phyloP scores from a whole-genome alignment of 306 rosid species.

The Malus fusca region DNA sequence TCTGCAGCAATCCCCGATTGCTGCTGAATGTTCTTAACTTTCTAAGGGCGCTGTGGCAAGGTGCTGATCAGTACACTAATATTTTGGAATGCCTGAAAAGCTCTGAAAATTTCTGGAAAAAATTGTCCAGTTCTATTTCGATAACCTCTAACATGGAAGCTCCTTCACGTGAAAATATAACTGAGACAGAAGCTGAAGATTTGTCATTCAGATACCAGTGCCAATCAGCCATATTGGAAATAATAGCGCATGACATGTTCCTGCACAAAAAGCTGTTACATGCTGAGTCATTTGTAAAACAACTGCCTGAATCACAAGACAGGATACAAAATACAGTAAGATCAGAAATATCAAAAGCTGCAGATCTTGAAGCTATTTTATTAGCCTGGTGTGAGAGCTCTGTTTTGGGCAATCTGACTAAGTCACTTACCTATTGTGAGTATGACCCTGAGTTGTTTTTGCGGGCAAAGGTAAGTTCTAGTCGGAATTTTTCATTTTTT shows the following conservation, averaged over 20 bases:
- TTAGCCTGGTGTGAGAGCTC: slow-evolving; percentile 53
- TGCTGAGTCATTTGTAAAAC: slow-evolving; percentile 52
- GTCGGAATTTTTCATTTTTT: neutral
- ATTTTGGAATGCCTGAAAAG: slow-evolving; percentile 55
- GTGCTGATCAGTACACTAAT: slow-evolving; percentile 53
- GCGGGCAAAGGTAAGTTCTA: slow-evolving; percentile 56
- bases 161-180: slow-evolving; percentile 24
- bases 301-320: slow-evolving; percentile 45
- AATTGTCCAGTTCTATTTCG: slow-evolving; percentile 41
- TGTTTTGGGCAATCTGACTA: slow-evolving; percentile 57
- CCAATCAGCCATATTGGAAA: slow-evolving; percentile 61
- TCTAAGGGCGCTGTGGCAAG: slow-evolving; percentile 77
- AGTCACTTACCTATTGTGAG: slow-evolving; percentile 43
- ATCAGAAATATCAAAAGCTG: slow-evolving; percentile 37
- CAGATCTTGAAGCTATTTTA: slow-evolving; percentile 40
- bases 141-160: slow-evolving; percentile 26
- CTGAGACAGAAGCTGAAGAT: slow-evolving; percentile 43
- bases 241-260: slow-evolving; percentile 71
- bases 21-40: slow-evolving; percentile 71
- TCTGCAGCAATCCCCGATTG: slow-evolving; percentile 58
- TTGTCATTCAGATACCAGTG: slow-evolving; percentile 55
- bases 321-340: slow-evolving; percentile 30
- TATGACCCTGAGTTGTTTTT: slow-evolving; percentile 37
- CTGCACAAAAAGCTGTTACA: slow-evolving; percentile 72
- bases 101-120: slow-evolving; percentile 52